A percentile compares a stretch with the other conserved stretches of the same genome.
Evolutionary conservation across 306 rosid species (phyloP).

Genomic region (Gillenia trifoliata): DNA sequence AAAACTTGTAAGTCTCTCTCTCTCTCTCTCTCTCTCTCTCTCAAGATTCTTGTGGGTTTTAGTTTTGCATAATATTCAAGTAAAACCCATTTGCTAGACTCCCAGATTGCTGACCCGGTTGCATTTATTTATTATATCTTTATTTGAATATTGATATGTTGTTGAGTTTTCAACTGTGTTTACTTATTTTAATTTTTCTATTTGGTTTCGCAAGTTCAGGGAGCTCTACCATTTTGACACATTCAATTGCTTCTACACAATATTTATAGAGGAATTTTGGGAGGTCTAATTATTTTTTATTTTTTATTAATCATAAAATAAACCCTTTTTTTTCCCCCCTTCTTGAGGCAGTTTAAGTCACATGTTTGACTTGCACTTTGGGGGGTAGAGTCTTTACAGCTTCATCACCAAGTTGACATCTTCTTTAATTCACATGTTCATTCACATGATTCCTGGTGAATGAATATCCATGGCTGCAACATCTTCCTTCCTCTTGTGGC

Average conservation of each 20-base stretch:
- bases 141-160: neutral
- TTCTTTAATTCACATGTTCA: slow-evolving; percentile 21
- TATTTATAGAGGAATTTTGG: neutral
- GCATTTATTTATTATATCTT: neutral
- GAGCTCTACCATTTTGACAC: slow-evolving; percentile 13
- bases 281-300: neutral
- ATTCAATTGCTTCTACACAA: slow-evolving; percentile 5
- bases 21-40: slow-evolving; percentile 3
- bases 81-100: neutral
- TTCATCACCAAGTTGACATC: slow-evolving; percentile 31
- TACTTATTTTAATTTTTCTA: neutral
- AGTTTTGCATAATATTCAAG: neutral
- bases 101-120: neutral
- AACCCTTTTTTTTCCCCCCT: neutral
- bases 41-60: neutral
- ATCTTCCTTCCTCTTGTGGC: slow-evolving; percentile 29
- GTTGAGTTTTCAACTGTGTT: slow-evolving; percentile 13
- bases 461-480: slow-evolving; percentile 4
- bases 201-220: neutral
- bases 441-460: slow-evolving; percentile 41
- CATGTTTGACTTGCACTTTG: slow-evolving; percentile 28
- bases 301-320: neutral
- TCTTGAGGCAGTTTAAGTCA: slow-evolving; percentile 4
- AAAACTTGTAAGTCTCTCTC: slow-evolving; percentile 30
- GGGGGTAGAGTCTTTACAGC: slow-evolving; percentile 31